Evolutionary conservation across 75 land plant genomes (phyloP).

Genomic region (Chamaecyparis obtusa): DNA sequence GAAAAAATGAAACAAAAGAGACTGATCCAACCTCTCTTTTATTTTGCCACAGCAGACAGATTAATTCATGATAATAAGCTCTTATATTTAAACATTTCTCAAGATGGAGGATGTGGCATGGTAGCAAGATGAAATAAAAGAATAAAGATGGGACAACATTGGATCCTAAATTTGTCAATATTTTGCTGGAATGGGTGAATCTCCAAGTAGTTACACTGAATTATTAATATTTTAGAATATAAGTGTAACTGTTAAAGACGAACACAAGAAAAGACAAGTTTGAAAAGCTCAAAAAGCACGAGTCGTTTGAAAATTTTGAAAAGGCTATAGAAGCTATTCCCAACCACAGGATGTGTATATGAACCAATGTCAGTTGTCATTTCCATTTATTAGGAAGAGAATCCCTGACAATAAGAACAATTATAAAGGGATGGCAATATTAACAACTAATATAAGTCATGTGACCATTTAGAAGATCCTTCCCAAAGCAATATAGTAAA

Average conservation of each 20-base stretch:
- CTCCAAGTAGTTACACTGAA: no score
- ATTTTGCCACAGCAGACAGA: not conserved
- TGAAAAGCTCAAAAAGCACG: no score
- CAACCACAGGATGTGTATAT: not conserved
- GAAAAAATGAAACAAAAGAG: not conserved
- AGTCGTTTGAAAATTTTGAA: no score
- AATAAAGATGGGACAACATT: no score
- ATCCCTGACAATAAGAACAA: not conserved
- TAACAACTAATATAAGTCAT: not conserved
- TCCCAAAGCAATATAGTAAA: not conserved
- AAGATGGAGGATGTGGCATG: no score
- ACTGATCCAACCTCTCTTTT: not conserved
- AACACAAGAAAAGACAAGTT: no score
- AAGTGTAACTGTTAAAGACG: no score
- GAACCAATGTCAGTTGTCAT: not conserved
- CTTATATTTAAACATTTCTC: not conserved
- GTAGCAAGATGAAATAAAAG: no score
- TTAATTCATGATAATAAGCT: not conserved
- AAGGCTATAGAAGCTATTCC: not conserved
- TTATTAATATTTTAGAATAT: no score
- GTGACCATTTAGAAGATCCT: not conserved
- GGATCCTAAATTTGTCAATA: no score
- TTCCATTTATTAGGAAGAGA: no score
- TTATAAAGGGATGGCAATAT: not conserved
- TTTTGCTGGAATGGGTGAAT: no score